These are phyloP conservation scores for Fusarium pilosicola DNA, from an alignment of 2,329 filamentous ascomycete genomes.

Conservation along the genomic window DNA sequence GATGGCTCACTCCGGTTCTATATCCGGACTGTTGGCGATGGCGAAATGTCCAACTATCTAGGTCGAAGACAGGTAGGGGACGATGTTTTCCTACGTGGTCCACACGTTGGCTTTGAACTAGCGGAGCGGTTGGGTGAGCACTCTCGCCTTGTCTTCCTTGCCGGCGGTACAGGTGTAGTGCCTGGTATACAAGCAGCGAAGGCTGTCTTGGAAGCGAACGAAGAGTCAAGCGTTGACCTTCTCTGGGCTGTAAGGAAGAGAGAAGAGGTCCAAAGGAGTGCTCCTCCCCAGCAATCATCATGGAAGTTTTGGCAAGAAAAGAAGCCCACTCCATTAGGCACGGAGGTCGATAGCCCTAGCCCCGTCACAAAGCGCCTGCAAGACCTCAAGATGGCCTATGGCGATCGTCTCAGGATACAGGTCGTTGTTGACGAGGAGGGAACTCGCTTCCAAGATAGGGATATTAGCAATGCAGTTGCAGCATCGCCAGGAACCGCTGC, in stretches of 20 bases:
- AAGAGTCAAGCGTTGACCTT: conserved; percentile 66
- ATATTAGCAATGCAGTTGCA: conserved; percentile 54
- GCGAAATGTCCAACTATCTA: conserved; percentile 88
- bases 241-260: conserved; percentile 81
- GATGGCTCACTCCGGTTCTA: conserved; percentile 72
- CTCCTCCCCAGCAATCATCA: conserved; percentile 28
- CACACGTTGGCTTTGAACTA: conserved; percentile 74
- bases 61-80: conserved; percentile 70
- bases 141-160: conserved; percentile 78
- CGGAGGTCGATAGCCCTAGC: conserved; percentile 47
- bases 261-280: conserved; percentile 57
- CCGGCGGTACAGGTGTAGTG: conserved; percentile 91
- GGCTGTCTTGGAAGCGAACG: conserved; percentile 61
- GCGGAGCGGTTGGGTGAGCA: conserved; percentile 44
- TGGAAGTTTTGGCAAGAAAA: conserved; percentile 41
- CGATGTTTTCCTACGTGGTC: conserved; percentile 80
- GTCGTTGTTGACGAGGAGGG: conserved; percentile 88
- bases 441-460: conserved; percentile 67
- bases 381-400: conserved; percentile 67
- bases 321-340: conserved; percentile 31
- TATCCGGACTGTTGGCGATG: conserved; percentile 79
- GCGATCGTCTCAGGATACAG: conserved; percentile 68
- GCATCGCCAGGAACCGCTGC: not conserved
- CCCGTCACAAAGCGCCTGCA: conserved; percentile 71
- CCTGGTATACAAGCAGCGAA: conserved; percentile 85